phyloP scores from a whole-genome alignment of 805 yeast species.

The Ogataea polymorpha region DNA sequence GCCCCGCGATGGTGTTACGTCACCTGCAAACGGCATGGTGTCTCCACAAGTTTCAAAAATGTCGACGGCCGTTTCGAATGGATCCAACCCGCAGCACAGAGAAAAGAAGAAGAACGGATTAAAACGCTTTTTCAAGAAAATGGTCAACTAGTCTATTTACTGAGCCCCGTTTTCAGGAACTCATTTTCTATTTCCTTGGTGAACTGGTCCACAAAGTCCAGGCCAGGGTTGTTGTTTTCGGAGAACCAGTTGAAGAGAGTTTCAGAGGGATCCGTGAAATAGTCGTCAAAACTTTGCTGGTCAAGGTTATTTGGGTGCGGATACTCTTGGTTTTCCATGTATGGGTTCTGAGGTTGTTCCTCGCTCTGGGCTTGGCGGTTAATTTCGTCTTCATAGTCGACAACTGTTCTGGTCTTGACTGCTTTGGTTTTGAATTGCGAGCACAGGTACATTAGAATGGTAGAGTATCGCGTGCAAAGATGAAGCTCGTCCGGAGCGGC shows the following conservation, averaged over 20 bases:
- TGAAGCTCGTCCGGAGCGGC: slow-evolving; percentile 90
- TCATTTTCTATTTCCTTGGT: slow-evolving; percentile 77
- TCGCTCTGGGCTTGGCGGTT: slow-evolving; percentile 14
- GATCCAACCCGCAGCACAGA: not conserved
- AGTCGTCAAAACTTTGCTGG: slow-evolving; percentile 33
- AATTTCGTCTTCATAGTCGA: slow-evolving; percentile 27
- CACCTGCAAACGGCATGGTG: not conserved
- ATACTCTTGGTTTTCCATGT: not conserved
- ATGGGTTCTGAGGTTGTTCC: slow-evolving; percentile 2
- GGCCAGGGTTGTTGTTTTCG: slow-evolving; percentile 45
- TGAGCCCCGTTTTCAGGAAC: slow-evolving; percentile 36
- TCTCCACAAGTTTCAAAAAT: slow-evolving; percentile 10
- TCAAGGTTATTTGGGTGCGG: slow-evolving; percentile 17
- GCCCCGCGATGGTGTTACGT: slow-evolving; percentile 1
- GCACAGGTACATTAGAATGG: slow-evolving; percentile 71
- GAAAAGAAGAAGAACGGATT: slow-evolving; percentile 15
- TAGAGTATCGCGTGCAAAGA: slow-evolving; percentile 74
- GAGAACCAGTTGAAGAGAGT: slow-evolving; percentile 49
- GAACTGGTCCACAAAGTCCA: slow-evolving; percentile 71
- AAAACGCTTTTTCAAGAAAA: slow-evolving; percentile 14
- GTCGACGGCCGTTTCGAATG: slow-evolving; percentile 2
- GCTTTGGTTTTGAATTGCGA: slow-evolving; percentile 60
- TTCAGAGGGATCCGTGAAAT: slow-evolving; percentile 35
- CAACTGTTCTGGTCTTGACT: slow-evolving; percentile 19
- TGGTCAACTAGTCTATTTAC: slow-evolving; percentile 11